These are phyloP conservation scores for Berberis thunbergii DNA, from an alignment of 164 flowering plant species.

Conservation along the genomic window DNA sequence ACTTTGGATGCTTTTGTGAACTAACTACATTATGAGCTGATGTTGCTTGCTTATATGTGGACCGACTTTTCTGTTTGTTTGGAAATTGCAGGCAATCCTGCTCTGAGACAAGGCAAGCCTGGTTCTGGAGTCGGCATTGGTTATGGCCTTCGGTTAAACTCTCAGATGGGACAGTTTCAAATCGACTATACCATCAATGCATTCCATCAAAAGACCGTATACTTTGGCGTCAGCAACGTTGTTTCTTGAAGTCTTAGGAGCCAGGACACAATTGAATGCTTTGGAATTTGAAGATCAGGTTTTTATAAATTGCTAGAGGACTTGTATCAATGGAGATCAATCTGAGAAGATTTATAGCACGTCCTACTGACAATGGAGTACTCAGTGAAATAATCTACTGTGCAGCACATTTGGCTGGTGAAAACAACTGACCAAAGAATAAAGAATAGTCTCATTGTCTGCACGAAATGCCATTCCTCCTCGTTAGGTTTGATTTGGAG, in stretches of 20 bases:
- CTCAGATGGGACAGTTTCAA: constrained; percentile 61
- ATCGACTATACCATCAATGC: constrained; percentile 75
- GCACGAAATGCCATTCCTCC: no score
- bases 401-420: no score
- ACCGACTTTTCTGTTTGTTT: background rate
- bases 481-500: no score
- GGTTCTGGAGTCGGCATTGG: constrained; percentile 78
- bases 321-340: background rate
- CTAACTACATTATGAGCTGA: no score
- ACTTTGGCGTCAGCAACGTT: constrained; percentile 63
- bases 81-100: constrained; percentile 66
- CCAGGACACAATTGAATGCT: background rate
- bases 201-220: constrained; percentile 62
- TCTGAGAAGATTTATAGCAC: background rate
- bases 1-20: no score
- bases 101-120: constrained; percentile 84
- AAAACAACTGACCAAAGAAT: no score
- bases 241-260: constrained; percentile 25
- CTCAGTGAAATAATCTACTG: no score
- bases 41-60: no score
- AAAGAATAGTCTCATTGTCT: no score
- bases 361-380: background rate
- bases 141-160: constrained; percentile 64
- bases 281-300: no score
- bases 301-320: no score